Evolutionary conservation across 805 yeast species (phyloP).

Genomic region (Starmerella roubikii): DNA sequence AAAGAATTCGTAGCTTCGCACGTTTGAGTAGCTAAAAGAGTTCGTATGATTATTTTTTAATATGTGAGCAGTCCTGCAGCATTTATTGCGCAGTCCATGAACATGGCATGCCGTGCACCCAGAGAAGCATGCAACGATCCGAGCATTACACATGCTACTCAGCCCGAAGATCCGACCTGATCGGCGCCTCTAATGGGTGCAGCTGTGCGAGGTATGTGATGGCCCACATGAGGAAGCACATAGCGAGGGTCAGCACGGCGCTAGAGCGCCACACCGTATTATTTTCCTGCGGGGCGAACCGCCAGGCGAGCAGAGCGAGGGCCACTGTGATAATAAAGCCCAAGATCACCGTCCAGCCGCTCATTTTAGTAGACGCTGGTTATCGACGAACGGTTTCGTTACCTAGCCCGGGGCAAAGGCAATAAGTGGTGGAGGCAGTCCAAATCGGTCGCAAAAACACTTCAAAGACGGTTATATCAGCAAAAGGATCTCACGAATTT

Average conservation of each 20-base stretch:
- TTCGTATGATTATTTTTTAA: too few species aligned
- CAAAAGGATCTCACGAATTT: too few species aligned
- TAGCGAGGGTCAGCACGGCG: slow-evolving; percentile 49
- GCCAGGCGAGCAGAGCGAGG: slow-evolving; percentile 62
- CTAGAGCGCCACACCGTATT: slow-evolving; percentile 56
- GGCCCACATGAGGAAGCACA: slow-evolving; percentile 87
- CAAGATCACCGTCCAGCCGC: slow-evolving; percentile 55
- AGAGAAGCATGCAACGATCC: too few species aligned
- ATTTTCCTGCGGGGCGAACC: slow-evolving; percentile 71
- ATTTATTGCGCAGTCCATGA: too few species aligned
- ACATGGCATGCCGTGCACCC: too few species aligned
- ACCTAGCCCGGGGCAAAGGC: not conserved
- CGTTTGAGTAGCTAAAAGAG: too few species aligned
- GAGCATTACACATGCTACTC: slow-evolving; percentile 35
- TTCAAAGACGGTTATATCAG: too few species aligned
- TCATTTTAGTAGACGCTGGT: slow-evolving; percentile 25
- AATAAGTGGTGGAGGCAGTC: too few species aligned
- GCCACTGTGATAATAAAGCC: slow-evolving; percentile 47
- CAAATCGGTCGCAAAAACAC: too few species aligned
- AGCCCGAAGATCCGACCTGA: slow-evolving; percentile 79
- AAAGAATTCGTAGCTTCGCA: too few species aligned
- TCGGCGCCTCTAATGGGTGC: slow-evolving; percentile 85
- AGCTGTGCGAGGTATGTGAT: slow-evolving; percentile 74
- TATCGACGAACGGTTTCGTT: not conserved
- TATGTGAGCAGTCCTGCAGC: too few species aligned